Conservation (phyloP, 352 stramenopile genomes). For the Thalassiosira hispida region DNA sequence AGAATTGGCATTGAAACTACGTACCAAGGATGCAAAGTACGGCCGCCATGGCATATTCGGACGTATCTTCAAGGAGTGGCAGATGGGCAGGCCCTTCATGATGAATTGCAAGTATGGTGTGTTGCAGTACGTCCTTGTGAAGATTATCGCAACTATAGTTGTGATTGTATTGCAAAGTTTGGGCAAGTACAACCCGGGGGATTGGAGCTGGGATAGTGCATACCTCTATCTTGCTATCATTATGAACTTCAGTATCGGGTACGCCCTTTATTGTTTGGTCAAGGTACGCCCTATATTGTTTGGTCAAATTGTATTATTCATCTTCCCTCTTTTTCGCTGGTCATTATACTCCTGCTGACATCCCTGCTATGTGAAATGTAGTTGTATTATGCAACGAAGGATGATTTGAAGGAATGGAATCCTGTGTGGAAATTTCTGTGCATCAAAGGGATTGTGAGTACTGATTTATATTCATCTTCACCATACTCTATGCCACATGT, state of each 20-base stretch:
- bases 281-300: slow-evolving; percentile 17
- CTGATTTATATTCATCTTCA: neutral
- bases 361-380: too few species aligned
- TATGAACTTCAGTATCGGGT: slow-evolving; percentile 75
- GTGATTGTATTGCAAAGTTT: slow-evolving; percentile 42
- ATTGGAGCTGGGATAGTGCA: slow-evolving; percentile 39
- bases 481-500: too few species aligned
- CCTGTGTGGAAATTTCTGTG: slow-evolving; percentile 79
- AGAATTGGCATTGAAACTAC: slow-evolving; percentile 51
- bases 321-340: too few species aligned
- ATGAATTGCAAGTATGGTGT: slow-evolving; percentile 77
- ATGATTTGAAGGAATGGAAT: slow-evolving; percentile 58
- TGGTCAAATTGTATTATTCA: neutral
- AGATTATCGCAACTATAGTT: slow-evolving; percentile 57
- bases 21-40: slow-evolving; percentile 48
- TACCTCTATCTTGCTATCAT: slow-evolving; percentile 68
- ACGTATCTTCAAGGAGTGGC: slow-evolving; percentile 29
- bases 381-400: slow-evolving; percentile 55
- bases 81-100: slow-evolving; percentile 49
- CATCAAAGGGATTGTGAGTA: slow-evolving; percentile 73
- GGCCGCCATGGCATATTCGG: slow-evolving; percentile 37
- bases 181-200: slow-evolving; percentile 33
- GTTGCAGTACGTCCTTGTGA: slow-evolving; percentile 81
- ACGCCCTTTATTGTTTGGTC: slow-evolving; percentile 62
- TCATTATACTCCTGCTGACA: too few species aligned